phyloP scores from a whole-genome alignment of 2,329 filamentous ascomycete species.

The Grosmannia penicillata region DNA sequence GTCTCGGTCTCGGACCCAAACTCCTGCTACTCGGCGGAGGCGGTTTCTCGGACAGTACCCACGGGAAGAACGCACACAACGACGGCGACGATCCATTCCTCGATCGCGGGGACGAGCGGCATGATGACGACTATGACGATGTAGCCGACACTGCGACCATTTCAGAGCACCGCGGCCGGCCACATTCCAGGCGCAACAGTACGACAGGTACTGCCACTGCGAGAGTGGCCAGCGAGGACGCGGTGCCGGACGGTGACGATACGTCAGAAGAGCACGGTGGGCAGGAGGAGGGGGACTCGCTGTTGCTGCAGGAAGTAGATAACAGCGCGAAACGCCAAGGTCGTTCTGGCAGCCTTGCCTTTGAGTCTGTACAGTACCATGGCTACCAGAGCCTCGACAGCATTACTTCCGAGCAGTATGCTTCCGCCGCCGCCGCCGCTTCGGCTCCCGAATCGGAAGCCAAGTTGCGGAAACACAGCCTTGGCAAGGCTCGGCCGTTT shows the following conservation, averaged over 20 bases:
- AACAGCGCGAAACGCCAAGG: slow-evolving; percentile 8
- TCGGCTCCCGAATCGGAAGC: slow-evolving; percentile 31
- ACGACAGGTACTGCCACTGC: not conserved
- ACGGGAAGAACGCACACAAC: slow-evolving; percentile 3
- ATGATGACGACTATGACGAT: not conserved
- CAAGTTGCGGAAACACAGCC: slow-evolving; percentile 16
- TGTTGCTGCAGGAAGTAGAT: not conserved
- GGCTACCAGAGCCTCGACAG: slow-evolving; percentile 41
- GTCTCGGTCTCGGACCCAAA: slow-evolving; percentile 5
- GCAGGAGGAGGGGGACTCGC: no score
- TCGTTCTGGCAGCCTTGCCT: slow-evolving; percentile 40
- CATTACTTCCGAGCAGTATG: slow-evolving; percentile 20
- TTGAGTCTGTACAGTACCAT: slow-evolving; percentile 19
- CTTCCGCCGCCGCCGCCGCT: slow-evolving; percentile 37
- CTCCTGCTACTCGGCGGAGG: slow-evolving; percentile 5
- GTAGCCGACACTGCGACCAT: not conserved
- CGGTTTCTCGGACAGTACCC: slow-evolving; percentile 17
- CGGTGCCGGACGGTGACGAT: not conserved
- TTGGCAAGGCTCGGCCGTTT: slow-evolving; percentile 35
- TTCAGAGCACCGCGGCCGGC: not conserved
- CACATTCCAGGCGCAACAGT: not conserved
- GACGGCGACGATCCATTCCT: not conserved
- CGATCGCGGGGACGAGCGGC: not conserved
- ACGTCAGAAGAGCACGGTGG: not conserved
- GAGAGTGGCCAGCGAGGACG: not conserved